phyloP scores from a whole-genome alignment of 176 grass and related monocot species.

The Saccharum spontaneum region DNA sequence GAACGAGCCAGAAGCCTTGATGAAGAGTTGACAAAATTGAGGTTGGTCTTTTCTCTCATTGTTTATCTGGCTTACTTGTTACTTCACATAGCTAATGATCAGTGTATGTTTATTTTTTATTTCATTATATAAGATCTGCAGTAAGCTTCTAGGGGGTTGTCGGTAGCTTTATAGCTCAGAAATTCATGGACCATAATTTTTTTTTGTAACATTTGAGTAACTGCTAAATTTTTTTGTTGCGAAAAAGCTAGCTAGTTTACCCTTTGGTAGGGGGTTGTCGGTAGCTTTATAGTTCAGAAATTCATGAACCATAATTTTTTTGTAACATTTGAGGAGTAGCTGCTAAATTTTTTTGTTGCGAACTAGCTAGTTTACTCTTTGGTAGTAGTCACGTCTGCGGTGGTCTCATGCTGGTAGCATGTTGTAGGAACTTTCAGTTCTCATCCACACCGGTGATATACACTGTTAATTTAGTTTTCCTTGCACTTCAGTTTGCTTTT shows the following conservation, averaged over 20 bases:
- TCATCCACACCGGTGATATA: not conserved
- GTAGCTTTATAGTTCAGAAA: not conserved
- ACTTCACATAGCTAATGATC: not conserved
- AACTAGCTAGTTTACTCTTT: not conserved
- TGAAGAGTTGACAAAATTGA: conserved; percentile 77
- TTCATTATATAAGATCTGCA: conserved; percentile 1
- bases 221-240: not conserved
- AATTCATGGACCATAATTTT: conserved; percentile 1
- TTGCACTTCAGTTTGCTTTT: not conserved
- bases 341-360: not conserved
- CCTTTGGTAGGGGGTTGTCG: not conserved
- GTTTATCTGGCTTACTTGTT: not conserved
- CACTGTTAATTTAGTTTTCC: not conserved
- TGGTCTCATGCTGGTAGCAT: conserved; percentile 1
- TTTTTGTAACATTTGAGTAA: not conserved
- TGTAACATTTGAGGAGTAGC: not conserved
- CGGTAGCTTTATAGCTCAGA: not conserved
- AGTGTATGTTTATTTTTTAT: conserved; percentile 24
- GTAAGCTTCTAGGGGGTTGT: not conserved
- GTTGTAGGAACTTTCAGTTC: not conserved
- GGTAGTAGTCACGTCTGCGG: not conserved
- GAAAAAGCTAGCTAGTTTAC: not conserved
- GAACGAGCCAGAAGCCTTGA: conserved; percentile 76
- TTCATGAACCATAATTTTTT: not conserved
- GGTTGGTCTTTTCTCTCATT: conserved; percentile 32